Evolutionary conservation across 108 stramenopile species (phyloP).

Genomic region (Nannochloropsis gaditana): DNA sequence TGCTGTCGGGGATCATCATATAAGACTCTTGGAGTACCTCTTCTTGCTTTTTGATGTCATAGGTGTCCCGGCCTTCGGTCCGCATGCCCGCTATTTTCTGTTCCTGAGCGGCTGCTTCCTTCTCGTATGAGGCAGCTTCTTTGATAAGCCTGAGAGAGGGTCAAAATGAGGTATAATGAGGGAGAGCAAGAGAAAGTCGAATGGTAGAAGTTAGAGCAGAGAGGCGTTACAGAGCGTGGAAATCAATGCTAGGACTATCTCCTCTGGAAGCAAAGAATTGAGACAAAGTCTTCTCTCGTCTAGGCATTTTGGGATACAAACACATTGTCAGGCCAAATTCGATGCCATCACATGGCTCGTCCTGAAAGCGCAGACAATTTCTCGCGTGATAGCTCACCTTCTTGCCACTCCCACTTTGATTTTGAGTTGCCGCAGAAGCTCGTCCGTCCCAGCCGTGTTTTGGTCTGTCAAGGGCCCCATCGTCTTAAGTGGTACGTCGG

Average conservation of each 20-base stretch:
- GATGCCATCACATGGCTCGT: not conserved
- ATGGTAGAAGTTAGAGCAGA: not conserved
- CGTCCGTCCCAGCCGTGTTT: constrained; percentile 24
- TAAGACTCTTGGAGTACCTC: constrained; percentile 54
- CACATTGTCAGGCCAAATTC: too few relatives aligned
- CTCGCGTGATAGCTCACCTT: constrained; percentile 20
- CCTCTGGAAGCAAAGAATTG: not conserved
- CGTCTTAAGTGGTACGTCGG: not conserved
- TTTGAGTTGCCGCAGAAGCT: constrained; percentile 33
- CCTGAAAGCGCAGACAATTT: not conserved
- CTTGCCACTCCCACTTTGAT: constrained; percentile 45
- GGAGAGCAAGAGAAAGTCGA: not conserved
- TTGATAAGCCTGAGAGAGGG: constrained; percentile 34
- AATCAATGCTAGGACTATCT: too few relatives aligned
- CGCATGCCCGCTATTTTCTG: constrained; percentile 50
- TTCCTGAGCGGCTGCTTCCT: constrained; percentile 48
- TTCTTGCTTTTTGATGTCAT: constrained; percentile 52
- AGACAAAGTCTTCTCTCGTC: not conserved
- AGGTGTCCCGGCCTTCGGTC: constrained; percentile 43
- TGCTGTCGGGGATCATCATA: constrained; percentile 58
- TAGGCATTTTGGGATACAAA: not conserved
- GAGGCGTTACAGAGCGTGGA: not conserved
- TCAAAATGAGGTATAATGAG: not conserved
- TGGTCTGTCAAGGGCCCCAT: not conserved
- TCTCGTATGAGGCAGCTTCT: constrained; percentile 50